A percentile compares a stretch with the other conserved stretches of the same genome.
phyloP scores from a whole-genome alignment of 768 basidiomycete species.

The Lactarius indigo region DNA sequence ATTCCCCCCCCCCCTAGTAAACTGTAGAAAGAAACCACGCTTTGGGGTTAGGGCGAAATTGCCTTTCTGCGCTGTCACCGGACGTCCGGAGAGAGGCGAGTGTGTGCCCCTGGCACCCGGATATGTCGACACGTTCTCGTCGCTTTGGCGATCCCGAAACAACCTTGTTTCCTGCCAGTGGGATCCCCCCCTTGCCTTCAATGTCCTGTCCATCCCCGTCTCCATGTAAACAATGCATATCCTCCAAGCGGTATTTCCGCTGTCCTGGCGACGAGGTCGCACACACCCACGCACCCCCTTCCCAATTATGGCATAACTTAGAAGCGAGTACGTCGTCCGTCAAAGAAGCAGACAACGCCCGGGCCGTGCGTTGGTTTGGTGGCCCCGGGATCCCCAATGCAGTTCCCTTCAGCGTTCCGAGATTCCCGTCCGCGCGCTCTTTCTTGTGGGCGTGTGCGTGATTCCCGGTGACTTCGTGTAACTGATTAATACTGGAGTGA shows the following conservation, averaged over 20 bases:
- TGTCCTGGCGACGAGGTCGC: constrained; percentile 22
- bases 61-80: neutral
- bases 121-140: constrained; percentile 4
- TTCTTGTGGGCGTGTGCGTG: neutral
- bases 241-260: neutral
- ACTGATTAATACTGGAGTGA: neutral
- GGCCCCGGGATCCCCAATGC: neutral
- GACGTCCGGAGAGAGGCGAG: neutral
- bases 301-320: constrained; percentile 4
- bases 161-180: constrained; percentile 6
- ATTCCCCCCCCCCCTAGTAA: too few relatives aligned
- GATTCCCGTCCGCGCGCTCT: constrained; percentile 3
- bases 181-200: neutral
- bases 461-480: neutral
- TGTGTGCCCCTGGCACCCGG: neutral
- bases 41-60: constrained; percentile 1
- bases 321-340: constrained; percentile 9
- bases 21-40: neutral
- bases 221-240: neutral
- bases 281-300: neutral
- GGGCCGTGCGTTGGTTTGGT: neutral
- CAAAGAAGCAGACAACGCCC: neutral
- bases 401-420: constrained; percentile 11
- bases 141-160: constrained; percentile 23
- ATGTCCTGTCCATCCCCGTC: neutral